These are phyloP conservation scores for Penicillium sumatraense DNA, from an alignment of 2,329 filamentous ascomycete species.

Conservation along the genomic window DNA sequence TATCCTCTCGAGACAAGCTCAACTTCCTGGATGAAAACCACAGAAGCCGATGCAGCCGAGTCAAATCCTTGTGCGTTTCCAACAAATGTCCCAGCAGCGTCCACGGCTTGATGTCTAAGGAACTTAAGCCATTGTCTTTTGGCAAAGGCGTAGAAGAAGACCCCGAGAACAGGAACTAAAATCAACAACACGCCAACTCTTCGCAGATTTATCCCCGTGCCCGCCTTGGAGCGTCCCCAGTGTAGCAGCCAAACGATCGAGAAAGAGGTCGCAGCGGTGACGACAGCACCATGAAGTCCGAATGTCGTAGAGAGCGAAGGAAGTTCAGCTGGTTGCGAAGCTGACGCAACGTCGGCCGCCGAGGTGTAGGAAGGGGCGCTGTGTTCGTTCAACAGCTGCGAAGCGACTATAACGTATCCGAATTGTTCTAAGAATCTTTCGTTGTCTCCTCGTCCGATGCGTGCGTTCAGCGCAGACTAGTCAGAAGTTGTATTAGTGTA, in stretches of 20 bases:
- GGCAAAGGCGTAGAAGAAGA: slow-evolving; percentile 71
- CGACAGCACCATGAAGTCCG: slow-evolving; percentile 67
- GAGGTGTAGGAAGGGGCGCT: slow-evolving; percentile 47
- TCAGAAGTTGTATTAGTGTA: slow-evolving; percentile 11
- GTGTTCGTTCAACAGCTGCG: slow-evolving; percentile 77
- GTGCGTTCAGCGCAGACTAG: slow-evolving; percentile 41
- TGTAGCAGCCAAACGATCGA: slow-evolving; percentile 69
- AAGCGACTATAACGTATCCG: slow-evolving; percentile 89
- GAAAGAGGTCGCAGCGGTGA: slow-evolving; percentile 67
- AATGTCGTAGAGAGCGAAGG: slow-evolving; percentile 51
- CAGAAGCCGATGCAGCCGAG: slow-evolving; percentile 72
- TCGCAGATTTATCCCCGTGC: slow-evolving; percentile 45
- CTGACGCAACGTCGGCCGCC: slow-evolving; percentile 38
- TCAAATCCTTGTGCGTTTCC: slow-evolving; percentile 80
- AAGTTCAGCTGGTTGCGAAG: slow-evolving; percentile 34
- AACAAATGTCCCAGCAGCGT: slow-evolving; percentile 71
- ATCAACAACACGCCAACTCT: slow-evolving; percentile 44
- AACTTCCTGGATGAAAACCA: slow-evolving; percentile 90
- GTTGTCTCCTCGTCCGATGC: slow-evolving; percentile 76
- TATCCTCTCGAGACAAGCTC: slow-evolving; percentile 92
- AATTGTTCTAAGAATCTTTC: slow-evolving; percentile 88
- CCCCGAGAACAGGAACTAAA: slow-evolving; percentile 57
- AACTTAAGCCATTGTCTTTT: slow-evolving; percentile 82
- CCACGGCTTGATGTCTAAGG: slow-evolving; percentile 73
- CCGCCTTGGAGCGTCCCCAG: slow-evolving; percentile 67